phyloP scores from a whole-genome alignment of 441 rosid species.

The Flueggea neowawraea region DNA sequence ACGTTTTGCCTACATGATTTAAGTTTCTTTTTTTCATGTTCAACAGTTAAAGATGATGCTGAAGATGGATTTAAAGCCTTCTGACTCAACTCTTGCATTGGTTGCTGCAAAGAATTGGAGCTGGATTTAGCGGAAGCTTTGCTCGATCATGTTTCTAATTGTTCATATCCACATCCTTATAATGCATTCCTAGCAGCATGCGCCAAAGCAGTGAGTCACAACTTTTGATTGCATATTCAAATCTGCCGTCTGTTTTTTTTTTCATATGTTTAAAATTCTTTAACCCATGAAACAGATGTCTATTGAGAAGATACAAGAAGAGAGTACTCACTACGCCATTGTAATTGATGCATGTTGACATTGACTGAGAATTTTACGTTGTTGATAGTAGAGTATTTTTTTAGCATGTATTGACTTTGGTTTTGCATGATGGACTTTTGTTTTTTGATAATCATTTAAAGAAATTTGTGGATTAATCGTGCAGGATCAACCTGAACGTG shows the following conservation, averaged over 20 bases:
- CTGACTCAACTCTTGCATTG: conserved; percentile 50
- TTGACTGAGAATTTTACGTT: too few species aligned
- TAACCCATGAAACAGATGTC: not conserved
- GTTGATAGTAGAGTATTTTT: not conserved
- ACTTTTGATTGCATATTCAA: not conserved
- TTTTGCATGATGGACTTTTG: conserved; percentile 6
- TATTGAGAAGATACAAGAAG: too few species aligned
- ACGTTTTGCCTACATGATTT: conserved; percentile 3
- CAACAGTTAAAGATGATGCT: conserved; percentile 58
- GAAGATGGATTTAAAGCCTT: conserved; percentile 52
- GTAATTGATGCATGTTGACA: too few species aligned
- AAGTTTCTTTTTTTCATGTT: conserved; percentile 13
- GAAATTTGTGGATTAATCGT: conserved; percentile 17
- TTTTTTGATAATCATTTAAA: conserved; percentile 1
- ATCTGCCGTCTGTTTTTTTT: not conserved
- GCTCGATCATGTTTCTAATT: conserved; percentile 53
- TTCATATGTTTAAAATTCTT: not conserved
- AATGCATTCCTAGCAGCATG: conserved; percentile 75
- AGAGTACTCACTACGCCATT: too few species aligned
- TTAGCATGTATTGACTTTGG: not conserved
- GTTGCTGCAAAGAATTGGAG: conserved; percentile 59
- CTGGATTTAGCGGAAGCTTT: conserved; percentile 81
- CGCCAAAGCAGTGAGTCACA: conserved; percentile 54
- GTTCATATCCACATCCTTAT: conserved; percentile 41
- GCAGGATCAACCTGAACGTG: conserved; percentile 90